Evolutionary conservation across 2,329 filamentous ascomycete species (phyloP).

Genomic region (Fusarium burgessii): DNA sequence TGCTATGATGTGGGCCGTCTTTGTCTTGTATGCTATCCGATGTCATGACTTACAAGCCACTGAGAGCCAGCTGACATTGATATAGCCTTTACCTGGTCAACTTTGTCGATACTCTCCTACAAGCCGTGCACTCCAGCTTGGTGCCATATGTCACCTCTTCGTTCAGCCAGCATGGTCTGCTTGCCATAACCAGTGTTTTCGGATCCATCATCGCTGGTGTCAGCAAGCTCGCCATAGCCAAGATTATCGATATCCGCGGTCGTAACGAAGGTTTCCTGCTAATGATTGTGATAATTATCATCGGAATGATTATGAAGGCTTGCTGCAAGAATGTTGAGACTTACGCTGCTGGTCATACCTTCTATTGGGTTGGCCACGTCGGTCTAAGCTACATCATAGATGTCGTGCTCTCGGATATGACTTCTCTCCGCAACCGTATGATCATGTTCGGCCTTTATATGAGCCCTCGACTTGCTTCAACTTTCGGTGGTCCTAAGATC

Average conservation of each 20-base stretch:
- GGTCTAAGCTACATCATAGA: conserved; percentile 56
- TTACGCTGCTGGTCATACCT: conserved; percentile 71
- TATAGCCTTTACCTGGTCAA: conserved; percentile 55
- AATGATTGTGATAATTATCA: conserved; percentile 58
- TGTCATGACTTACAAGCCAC: too few species aligned
- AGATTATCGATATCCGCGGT: conserved; percentile 62
- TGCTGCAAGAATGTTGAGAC: conserved; percentile 67
- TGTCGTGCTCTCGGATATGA: conserved; percentile 60
- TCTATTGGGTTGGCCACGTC: conserved; percentile 71
- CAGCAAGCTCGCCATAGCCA: conserved; percentile 57
- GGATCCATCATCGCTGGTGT: conserved; percentile 59
- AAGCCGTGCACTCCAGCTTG: conserved; percentile 60
- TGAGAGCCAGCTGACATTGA: not conserved
- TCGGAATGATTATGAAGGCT: conserved; percentile 73
- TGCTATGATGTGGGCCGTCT: conserved; percentile 54
- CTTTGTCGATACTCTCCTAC: conserved; percentile 54
- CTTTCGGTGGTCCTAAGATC: conserved; percentile 53
- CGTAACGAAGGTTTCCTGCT: conserved; percentile 60
- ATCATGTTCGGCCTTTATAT: conserved; percentile 58
- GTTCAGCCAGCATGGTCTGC: conserved; percentile 72
- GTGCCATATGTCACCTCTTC: conserved; percentile 75
- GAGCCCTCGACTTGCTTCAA: conserved; percentile 59
- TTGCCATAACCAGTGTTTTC: conserved; percentile 73
- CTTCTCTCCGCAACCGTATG: conserved; percentile 57
- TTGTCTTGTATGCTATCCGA: conserved; percentile 51